These are phyloP conservation scores for Cucumis melo DNA, from an alignment of 306 rosid species.

Conservation along the genomic window DNA sequence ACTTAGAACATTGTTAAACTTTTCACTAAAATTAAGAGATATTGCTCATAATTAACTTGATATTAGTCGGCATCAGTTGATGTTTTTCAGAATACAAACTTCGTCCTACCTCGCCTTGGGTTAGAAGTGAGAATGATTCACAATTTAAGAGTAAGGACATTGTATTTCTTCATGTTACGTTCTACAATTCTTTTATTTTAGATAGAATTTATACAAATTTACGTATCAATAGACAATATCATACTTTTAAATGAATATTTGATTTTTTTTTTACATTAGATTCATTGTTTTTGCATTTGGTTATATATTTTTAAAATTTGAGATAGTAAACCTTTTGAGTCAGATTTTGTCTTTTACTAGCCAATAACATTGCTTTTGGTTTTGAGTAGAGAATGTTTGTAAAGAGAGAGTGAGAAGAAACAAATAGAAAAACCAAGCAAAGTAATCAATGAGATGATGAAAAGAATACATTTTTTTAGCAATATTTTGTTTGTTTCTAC, in stretches of 20 bases:
- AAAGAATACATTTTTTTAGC: neutral
- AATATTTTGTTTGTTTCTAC: slow-evolving; percentile 14
- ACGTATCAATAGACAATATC: neutral
- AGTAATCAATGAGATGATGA: neutral
- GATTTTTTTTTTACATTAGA: neutral
- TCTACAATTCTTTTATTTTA: neutral
- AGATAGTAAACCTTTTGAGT: slow-evolving; percentile 28
- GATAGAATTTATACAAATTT: neutral
- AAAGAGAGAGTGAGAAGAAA: neutral
- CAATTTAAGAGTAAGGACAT: neutral
- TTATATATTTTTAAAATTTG: neutral
- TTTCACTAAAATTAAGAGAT: neutral
- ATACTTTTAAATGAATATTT: neutral
- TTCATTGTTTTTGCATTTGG: neutral
- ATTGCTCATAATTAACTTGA: neutral
- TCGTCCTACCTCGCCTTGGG: neutral
- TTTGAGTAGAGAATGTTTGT: slow-evolving; percentile 8
- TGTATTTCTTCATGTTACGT: neutral
- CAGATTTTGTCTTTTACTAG: slow-evolving; percentile 44
- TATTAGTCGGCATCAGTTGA: neutral
- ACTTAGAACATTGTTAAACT: neutral
- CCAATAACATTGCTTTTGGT: slow-evolving; percentile 22
- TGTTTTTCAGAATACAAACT: neutral
- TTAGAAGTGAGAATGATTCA: neutral
- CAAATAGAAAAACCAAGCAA: neutral